phyloP scores from a whole-genome alignment of 2,329 filamentous ascomycete genomes.

The Penicillium paneum region DNA sequence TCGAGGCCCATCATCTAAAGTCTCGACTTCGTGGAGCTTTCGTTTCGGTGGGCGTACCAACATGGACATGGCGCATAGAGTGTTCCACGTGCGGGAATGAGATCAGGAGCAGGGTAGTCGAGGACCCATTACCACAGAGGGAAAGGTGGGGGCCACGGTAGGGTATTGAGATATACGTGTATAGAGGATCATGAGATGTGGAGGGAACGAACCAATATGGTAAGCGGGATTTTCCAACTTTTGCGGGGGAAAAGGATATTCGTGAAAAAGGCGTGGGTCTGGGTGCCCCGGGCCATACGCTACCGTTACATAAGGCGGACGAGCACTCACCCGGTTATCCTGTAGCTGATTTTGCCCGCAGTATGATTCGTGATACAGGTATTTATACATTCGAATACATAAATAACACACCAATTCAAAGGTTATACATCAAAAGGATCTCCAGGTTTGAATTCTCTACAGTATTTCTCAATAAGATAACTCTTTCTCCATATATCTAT shows the following conservation, averaged over 20 bases:
- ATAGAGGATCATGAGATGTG: neutral
- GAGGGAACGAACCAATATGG: neutral
- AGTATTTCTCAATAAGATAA: too few species aligned
- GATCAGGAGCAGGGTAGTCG: neutral
- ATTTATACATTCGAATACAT: too few species aligned
- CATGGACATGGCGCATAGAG: slow-evolving; percentile 27
- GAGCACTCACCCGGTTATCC: slow-evolving; percentile 8
- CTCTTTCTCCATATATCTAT: too few species aligned
- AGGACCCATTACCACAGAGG: slow-evolving; percentile 13
- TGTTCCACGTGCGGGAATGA: neutral
- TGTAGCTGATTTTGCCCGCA: too few species aligned
- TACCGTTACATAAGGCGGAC: slow-evolving; percentile 8
- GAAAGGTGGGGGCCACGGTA: neutral
- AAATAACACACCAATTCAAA: too few species aligned
- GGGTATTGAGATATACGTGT: neutral
- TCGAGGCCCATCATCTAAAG: slow-evolving; percentile 20
- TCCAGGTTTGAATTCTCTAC: too few species aligned
- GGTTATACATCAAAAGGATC: too few species aligned
- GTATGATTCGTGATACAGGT: too few species aligned
- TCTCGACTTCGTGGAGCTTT: slow-evolving; percentile 29
- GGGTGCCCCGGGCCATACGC: neutral
- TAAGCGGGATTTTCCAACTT: slow-evolving; percentile 3
- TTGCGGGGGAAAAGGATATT: slow-evolving; percentile 4
- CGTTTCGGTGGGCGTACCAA: slow-evolving; percentile 33
- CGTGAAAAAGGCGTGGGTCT: neutral